Evolutionary conservation across 148 eudicot species (phyloP).

Genomic region (Hydrangea macrophylla): DNA sequence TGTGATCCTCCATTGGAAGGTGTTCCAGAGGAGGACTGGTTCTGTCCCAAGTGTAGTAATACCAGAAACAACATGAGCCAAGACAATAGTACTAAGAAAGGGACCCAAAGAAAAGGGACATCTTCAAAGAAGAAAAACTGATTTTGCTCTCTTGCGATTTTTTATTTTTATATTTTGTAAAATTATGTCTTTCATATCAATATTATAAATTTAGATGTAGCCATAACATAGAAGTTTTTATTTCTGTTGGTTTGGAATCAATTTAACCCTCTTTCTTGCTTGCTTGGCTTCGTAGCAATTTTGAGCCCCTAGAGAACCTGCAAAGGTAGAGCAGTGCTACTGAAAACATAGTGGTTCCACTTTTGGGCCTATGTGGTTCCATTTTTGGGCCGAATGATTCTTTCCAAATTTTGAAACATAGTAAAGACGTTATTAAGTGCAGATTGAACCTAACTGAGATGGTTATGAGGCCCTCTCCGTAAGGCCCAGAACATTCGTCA

Average conservation of each 20-base stretch:
- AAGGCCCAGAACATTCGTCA: no score
- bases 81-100: constrained; percentile 24
- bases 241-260: not conserved
- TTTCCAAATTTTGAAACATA: no score
- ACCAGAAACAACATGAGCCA: constrained; percentile 6
- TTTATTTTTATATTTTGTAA: not conserved
- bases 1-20: constrained; percentile 73
- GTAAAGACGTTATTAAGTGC: no score
- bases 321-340: no score
- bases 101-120: constrained; percentile 19
- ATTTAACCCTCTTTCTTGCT: not conserved
- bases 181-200: not conserved
- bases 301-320: not conserved
- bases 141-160: constrained; percentile 6
- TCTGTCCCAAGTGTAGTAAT: constrained; percentile 52
- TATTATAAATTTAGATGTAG: not conserved
- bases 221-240: not conserved
- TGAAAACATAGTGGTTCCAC: no score
- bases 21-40: constrained; percentile 86
- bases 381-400: no score
- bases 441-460: no score
- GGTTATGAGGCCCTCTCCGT: no score
- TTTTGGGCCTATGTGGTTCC: no score
- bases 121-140: constrained; percentile 24
- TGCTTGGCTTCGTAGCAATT: not conserved